These are phyloP conservation scores for Lagerstroemia speciosa DNA, from an alignment of 345 rosid genomes.

Conservation along the genomic window DNA sequence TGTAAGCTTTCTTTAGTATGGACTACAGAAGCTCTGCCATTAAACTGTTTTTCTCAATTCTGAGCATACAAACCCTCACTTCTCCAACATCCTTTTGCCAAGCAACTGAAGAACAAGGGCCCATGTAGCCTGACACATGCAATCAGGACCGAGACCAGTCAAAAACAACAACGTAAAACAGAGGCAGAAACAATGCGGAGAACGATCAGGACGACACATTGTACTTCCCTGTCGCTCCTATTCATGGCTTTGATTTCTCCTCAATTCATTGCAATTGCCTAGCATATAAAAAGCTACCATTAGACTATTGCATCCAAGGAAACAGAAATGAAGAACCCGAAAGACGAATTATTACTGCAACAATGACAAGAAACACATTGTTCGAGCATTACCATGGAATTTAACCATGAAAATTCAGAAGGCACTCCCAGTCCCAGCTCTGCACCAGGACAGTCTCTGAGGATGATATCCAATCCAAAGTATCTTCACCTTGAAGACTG, in stretches of 20 bases:
- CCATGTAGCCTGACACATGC: constrained; percentile 22
- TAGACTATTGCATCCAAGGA: neutral
- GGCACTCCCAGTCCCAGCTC: too few relatives aligned
- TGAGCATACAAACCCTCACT: constrained; percentile 35
- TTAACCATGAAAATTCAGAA: too few relatives aligned
- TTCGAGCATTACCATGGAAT: neutral
- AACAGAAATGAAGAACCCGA: neutral
- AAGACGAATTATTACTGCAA: neutral
- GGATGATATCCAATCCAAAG: too few relatives aligned
- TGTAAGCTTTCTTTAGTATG: too few relatives aligned
- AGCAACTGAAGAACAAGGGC: constrained; percentile 18
- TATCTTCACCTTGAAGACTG: too few relatives aligned
- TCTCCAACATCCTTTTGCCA: constrained; percentile 55
- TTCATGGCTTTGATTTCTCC: constrained; percentile 36
- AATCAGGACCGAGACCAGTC: neutral
- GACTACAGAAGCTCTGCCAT: too few relatives aligned
- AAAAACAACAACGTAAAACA: neutral
- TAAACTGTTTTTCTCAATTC: too few relatives aligned
- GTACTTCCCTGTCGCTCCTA: constrained; percentile 31
- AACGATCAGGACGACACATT: neutral
- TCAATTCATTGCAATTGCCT: constrained; percentile 27
- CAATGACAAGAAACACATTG: neutral
- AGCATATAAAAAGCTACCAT: neutral
- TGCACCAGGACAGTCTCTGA: too few relatives aligned
- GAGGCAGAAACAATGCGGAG: neutral